Evolutionary conservation across 306 rosid genomes (phyloP), one percentile per base, ranked within the genome.

Genomic region (Amphicarpaea edgeworthii): DNA sequence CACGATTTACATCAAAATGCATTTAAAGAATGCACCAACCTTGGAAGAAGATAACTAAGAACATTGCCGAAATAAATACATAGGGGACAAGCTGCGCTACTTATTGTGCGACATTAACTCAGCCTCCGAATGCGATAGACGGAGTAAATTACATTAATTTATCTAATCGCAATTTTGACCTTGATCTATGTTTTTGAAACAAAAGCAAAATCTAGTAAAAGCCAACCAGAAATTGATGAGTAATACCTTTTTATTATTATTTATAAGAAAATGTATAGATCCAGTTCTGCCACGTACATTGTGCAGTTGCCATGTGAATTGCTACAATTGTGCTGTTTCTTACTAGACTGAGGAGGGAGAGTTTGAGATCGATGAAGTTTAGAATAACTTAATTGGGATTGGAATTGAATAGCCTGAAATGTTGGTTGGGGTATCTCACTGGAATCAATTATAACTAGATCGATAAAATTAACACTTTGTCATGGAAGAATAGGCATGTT

Each of bases 101-200:
- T 49, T 66, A 17, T 30, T 30, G 37, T 30, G 6, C 53, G 7
- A 51, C 84, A 83, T 75, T 85, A 72, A 88, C 77, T 81, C 80
- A 14, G 88, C 89, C 87, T 76, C 88, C 85, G 77, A 88, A 83
- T 58, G 32, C 53, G 85, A 45, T 80, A 32, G 30, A 70, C 15
- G 45, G 68, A 63, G 30, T 41, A 19, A 57, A 69, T 41, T 61
- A 61, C 28, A 51, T 19, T 19, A 51, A 49, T 49, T 19, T 34
- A 40, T 8, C 8, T 3, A 51, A 21, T 50, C n/a, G 46, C 73
- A 68, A 51, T 28, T 69, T 81, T 60, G 14, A 68, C 23, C 12
- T 46, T 58, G 15, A 24, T 37, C 4, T 11, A 40, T n/a, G 53
- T 21, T 50, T 30, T 17, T n/a, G 0, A 68, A 67, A 68, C 15